Evolutionary conservation across 257 asterid genomes (phyloP), one percentile per base, ranked within the genome.

Genomic region (Sherardia arvensis): DNA sequence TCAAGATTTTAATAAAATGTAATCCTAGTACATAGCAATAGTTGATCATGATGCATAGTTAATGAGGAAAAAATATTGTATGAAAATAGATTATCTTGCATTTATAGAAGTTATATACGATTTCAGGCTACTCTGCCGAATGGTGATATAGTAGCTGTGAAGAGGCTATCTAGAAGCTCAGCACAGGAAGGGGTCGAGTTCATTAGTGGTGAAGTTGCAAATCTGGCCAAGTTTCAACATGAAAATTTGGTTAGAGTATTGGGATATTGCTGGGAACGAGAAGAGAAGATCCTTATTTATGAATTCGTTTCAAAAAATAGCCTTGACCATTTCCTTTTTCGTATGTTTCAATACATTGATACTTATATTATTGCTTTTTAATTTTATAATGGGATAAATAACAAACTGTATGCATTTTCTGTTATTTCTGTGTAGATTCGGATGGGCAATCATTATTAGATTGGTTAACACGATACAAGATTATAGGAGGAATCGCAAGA

Each of bases 201-300:
- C 20, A 71, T 60, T 29, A 76, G 67, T 22, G 80, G 67, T 22
- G 80, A 76, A 65, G 66, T 71, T 20, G 14, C 30, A 12, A 14
- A 70, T 8, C 25, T 75, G 23, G 68, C 70, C 38, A 75, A 63
- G 71, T 70, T 71, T 64, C 77, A 76, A 45, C 80, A 76, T 22
- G 64, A 40, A n/a, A 71, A 71, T 64, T 56, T 76, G 20, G 80
- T 71, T 33, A 61, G 68, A 32, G 48, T 76, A 15, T 17, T 53
- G 3, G 77, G 80, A 12, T 76, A 48, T 53, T 76, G 77, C 33
- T 55, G 58, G 45, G 66, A 76, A 14, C 36, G 49, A 59, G 65
- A 36, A 76, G 80, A 76, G 43, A 76, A 45, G 61, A 49, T 76
- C 3, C 77, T 75, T 14, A 2, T 76, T 8, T 76, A 76, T 65